phyloP scores from a whole-genome alignment of 2,329 filamentous ascomycete genomes.

The Botrytis galanthina region DNA sequence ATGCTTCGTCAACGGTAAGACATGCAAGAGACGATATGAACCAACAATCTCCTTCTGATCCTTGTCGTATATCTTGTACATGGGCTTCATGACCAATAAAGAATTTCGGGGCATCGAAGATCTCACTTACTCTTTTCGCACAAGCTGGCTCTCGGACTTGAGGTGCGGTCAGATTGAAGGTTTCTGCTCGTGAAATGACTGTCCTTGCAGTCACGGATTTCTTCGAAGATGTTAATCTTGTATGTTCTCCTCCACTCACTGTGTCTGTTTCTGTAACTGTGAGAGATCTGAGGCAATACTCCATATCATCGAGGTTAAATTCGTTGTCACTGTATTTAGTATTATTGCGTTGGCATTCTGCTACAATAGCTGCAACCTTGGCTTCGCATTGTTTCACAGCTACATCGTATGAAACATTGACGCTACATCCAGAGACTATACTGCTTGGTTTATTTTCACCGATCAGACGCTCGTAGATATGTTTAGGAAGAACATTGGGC shows the following conservation, averaged over 20 bases:
- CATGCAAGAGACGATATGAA: conserved; percentile 78
- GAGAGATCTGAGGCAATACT: conserved; percentile 24
- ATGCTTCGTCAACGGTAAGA: conserved; percentile 50
- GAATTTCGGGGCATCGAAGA: conserved; percentile 75
- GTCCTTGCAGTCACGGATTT: background rate
- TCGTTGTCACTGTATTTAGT: conserved; percentile 78
- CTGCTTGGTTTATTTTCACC: background rate
- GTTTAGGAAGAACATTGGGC: conserved; percentile 12
- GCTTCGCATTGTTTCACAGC: conserved; percentile 64
- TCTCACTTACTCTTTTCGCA: conserved; percentile 65
- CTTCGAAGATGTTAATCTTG: background rate
- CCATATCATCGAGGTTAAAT: conserved; percentile 68
- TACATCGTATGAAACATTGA: conserved; percentile 64
- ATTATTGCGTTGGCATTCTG: conserved; percentile 69
- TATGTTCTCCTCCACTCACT: background rate
- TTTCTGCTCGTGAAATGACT: conserved; percentile 21
- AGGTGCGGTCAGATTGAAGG: conserved; percentile 11
- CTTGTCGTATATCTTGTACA: conserved; percentile 76
- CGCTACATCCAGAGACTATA: background rate
- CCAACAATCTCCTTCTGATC: conserved; percentile 80
- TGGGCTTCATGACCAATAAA: conserved; percentile 69
- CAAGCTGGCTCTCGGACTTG: conserved; percentile 28
- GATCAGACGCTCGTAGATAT: conserved; percentile 3
- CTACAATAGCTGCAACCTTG: conserved; percentile 57
- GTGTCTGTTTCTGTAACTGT: background rate